These are phyloP conservation scores for Pulveroboletus sp. DNA, from an alignment of 768 basidiomycete genomes.

Conservation along the genomic window DNA sequence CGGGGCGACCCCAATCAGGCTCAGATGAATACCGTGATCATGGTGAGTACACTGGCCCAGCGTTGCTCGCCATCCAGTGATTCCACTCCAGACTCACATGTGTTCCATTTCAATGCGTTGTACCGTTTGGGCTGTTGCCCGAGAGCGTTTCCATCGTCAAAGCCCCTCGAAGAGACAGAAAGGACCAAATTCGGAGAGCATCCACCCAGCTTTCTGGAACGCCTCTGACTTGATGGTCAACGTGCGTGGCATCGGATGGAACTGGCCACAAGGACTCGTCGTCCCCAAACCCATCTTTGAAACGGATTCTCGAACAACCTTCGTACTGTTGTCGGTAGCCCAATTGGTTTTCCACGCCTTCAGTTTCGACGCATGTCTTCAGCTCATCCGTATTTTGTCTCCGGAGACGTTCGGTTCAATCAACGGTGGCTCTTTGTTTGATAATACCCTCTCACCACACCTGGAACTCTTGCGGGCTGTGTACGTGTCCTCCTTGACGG, in stretches of 20 bases:
- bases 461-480: conserved; percentile 36
- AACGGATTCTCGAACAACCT: conserved; percentile 14
- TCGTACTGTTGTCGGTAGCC: conserved; percentile 10
- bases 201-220: conserved; percentile 20
- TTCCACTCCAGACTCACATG: conserved; percentile 12
- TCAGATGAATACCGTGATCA: conserved; percentile 14
- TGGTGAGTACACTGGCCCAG: conserved; percentile 11
- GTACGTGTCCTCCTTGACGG: conserved; percentile 38
- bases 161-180: background rate
- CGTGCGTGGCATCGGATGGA: conserved; percentile 26
- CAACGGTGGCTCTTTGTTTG: conserved; percentile 36
- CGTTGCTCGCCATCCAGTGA: background rate
- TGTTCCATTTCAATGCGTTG: conserved; percentile 10
- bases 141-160: conserved; percentile 11
- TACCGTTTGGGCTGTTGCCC: conserved; percentile 14
- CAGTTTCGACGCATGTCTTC: conserved; percentile 11
- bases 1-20: conserved; percentile 10
- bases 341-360: conserved; percentile 5
- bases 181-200: background rate
- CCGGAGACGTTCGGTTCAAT: conserved; percentile 35
- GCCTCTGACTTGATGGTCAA: conserved; percentile 21
- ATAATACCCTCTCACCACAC: conserved; percentile 30
- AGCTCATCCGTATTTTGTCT: conserved; percentile 24
- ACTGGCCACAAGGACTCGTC: conserved; percentile 14
- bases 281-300: conserved; percentile 12